Evolutionary conservation across 768 basidiomycete species (phyloP), one percentile per base, ranked within the genome.

Genomic region (Panaeolus papilionaceus): DNA sequence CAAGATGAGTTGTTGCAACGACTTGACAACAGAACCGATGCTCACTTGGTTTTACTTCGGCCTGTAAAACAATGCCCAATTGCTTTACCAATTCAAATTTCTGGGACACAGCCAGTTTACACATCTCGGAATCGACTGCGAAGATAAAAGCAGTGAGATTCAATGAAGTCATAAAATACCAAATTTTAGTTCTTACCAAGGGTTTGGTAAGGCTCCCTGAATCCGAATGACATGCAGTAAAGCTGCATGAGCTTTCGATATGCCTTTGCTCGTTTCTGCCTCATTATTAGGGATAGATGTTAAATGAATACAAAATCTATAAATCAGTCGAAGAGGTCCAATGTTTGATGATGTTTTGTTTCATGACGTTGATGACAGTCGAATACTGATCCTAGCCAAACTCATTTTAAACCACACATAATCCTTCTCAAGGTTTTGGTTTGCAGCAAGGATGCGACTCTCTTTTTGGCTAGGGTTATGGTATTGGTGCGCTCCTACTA

Each of bases 201-300:
- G 7, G 97, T 86, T 82, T 99, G 98, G 77, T 95, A 99, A 0
- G 98, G 97, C 73, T 95, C 89, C 54, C 95, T 83, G 78, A 98
- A 99, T 6, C 92, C 92, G 78, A 98, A 98, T 2, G 90, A 85
- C 77, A 92, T 86, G 68, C 85, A 87, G 76, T 98, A 98, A 62
- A 96, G 81, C 16, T 89, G 85, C 96, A 99, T 99, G 64, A 97
- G 92, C 76, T 95, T 95, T 71, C 92, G 88, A 80, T 98, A 98
- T 0, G 91, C 88, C 79, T 99, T 99, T 33, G 96, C 95, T 76
- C 98, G 86, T 80, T 94, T 98, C 81, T 98, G 95, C 65, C 96
- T 85, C 98, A 99, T 99, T 67, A 71, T 80, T 16, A 16, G 10
- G 23, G 23, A 20, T 10, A 42, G 49, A 28, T 28, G 54, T n/a